Base-by-base conservation (phyloP, 2,329 filamentous ascomycete genomes). In the Penicillium sp. region DNA sequence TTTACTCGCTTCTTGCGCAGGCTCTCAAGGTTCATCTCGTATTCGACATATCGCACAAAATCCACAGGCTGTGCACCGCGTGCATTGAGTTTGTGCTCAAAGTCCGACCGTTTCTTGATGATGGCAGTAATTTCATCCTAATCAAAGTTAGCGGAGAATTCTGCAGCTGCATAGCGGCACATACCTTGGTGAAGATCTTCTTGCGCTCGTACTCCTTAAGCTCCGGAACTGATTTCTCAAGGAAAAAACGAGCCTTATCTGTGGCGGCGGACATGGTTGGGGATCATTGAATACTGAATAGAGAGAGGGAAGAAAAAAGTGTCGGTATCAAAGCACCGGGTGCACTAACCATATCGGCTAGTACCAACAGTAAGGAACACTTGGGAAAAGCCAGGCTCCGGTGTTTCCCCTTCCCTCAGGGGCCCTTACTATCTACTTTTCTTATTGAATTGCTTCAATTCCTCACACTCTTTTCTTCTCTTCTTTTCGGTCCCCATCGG, bases 211-310 rank as follows among this genome's bases (percentile, higher is more conserved):
- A 94, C 62, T 95, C 89, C 53, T 89, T 88, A 47, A 98, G 79
- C 69, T 97, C 90, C 13, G 90, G 89, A 35, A 96, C 87, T 2
- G 87, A 86, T 58, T 91, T 86, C 74, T 98, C 93, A 55, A 97
- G 80, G 70, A 87, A 96, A 72, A 91, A 97, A 48, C 91, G 87
- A 46, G 91, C 93, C 72, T 96, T 97, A 64, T 97, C 93, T 54
- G 87, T 85, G 48, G 93, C 85, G 34, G 82, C 85, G 1, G 89
- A 81, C 89, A 95, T 95, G 49, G 42, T 61, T 62, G 61, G 47
- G 36, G 44, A 44, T 44, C 31, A 34, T 27, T 42, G 40, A 38
- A 46, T 14, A 42, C 29, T 42, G 40, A 38, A 46, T 14, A 42
- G 32, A 37, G 28, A 26, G 35, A 44, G 42, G 52, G 46, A 55